Conservation (phyloP, 352 stramenopile species). For the Globisporangium orthogonon region DNA sequence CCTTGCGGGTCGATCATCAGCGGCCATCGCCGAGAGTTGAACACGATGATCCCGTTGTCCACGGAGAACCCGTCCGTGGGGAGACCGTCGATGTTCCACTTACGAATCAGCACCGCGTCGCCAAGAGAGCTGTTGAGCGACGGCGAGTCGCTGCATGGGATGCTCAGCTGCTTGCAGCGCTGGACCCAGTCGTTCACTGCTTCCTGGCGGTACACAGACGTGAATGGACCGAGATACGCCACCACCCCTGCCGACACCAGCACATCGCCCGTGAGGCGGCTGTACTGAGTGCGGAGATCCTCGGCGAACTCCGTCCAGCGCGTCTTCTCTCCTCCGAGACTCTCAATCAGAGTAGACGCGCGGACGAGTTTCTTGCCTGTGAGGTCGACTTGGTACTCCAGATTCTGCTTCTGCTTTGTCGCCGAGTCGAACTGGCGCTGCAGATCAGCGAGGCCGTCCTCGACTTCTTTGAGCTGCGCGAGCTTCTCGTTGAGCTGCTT, state of each 20-base stretch:
- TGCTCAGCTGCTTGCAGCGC: conserved; percentile 67
- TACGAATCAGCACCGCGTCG: conserved; percentile 88
- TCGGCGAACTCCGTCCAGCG: conserved; percentile 88
- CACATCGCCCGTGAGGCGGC: conserved; percentile 88
- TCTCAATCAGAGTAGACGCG: conserved; percentile 91
- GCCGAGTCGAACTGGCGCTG: conserved; percentile 86
- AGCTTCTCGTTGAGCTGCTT: conserved; percentile 88
- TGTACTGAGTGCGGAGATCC: conserved; percentile 80
- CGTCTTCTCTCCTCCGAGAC: conserved; percentile 89
- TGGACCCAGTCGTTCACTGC: conserved; percentile 73
- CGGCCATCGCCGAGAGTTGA: conserved; percentile 92
- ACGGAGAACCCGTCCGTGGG: conserved; percentile 92
- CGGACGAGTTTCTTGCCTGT: conserved; percentile 91
- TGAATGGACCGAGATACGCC: conserved; percentile 92
- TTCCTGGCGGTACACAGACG: conserved; percentile 79
- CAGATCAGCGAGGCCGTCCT: conserved; percentile 85
- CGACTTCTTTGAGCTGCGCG: conserved; percentile 86
- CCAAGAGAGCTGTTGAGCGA: conserved; percentile 86
- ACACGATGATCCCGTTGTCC: conserved; percentile 94
- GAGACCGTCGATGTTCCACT: conserved; percentile 94
- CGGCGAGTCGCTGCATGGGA: conserved; percentile 83
- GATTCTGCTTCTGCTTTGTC: conserved; percentile 88
- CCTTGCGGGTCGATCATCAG: conserved; percentile 95
- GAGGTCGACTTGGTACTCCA: conserved; percentile 90
- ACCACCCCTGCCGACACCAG: conserved; percentile 90